Percentiles rank a stretch among this genome's conserved stretches.
These are phyloP conservation scores for Solanum microdontum DNA, from an alignment of 257 asterid genomes.

Conservation along the genomic window DNA sequence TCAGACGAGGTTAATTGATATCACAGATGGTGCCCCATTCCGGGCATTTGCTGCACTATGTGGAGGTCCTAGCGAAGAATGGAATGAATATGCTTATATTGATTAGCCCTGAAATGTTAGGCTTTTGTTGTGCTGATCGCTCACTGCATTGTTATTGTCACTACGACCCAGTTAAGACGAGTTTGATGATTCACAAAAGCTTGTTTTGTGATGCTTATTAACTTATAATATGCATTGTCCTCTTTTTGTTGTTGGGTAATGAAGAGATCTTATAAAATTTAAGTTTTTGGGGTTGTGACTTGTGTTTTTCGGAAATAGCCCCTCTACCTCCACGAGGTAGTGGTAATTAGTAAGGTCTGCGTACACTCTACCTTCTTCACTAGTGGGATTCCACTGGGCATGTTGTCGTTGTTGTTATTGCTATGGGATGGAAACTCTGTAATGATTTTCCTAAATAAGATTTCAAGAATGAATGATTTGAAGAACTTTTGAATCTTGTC, in stretches of 20 bases:
- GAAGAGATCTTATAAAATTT: neutral
- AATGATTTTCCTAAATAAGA: no score
- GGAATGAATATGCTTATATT: neutral
- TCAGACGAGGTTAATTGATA: neutral
- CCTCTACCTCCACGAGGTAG: neutral
- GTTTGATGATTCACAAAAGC: neutral
- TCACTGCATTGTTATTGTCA: neutral
- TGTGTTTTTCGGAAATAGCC: neutral
- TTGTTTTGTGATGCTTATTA: neutral
- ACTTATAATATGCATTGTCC: neutral
- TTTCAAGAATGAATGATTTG: no score
- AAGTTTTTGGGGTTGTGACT: neutral
- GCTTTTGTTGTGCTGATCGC: no score
- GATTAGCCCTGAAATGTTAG: neutral
- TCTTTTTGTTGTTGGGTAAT: neutral
- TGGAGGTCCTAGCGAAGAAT: neutral
- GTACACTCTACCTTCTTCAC: no score
- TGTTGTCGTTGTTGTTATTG: no score
- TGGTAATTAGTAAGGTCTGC: no score
- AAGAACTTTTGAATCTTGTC: no score
- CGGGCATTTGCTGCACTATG: neutral
- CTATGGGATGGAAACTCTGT: no score
- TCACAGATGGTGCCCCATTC: neutral
- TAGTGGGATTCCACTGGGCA: no score
- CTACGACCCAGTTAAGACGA: no score